Evolutionary conservation across 2,329 filamentous ascomycete genomes (phyloP).

Genomic region (Colletotrichum navitas): DNA sequence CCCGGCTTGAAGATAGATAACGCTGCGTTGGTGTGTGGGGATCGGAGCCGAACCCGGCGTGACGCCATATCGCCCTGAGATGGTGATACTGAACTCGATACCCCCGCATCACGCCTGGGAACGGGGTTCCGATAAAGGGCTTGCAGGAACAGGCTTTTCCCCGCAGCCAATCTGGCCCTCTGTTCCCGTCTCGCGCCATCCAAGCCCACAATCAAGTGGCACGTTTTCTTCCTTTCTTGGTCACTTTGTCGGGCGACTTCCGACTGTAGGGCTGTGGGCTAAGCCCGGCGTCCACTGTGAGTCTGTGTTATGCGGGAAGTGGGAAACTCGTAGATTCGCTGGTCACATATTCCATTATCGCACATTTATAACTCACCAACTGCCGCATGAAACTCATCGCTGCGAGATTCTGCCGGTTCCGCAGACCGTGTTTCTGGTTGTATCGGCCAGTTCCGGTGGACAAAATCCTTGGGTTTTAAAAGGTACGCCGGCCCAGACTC

Average conservation of each 20-base stretch:
- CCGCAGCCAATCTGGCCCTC: constrained; percentile 19
- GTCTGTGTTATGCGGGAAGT: not conserved
- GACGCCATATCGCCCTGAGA: constrained; percentile 35
- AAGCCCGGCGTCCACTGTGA: not conserved
- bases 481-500: no score
- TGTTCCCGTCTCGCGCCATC: constrained; percentile 20
- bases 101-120: constrained; percentile 27
- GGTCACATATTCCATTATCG: not conserved
- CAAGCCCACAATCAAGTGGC: constrained; percentile 32
- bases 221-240: constrained; percentile 18
- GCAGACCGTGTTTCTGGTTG: no score
- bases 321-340: not conserved
- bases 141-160: not conserved
- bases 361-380: not conserved
- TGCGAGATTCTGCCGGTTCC: not conserved
- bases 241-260: constrained; percentile 17
- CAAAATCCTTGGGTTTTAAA: no score
- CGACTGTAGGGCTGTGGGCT: constrained; percentile 12
- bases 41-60: constrained; percentile 40
- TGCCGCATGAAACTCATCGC: no score
- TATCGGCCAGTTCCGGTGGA: no score
- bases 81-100: constrained; percentile 35
- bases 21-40: constrained; percentile 19
- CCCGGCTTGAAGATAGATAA: constrained; percentile 34
- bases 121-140: constrained; percentile 8